Conservation (phyloP, 352 stramenopile species). For the Phytophthora capsici region DNA sequence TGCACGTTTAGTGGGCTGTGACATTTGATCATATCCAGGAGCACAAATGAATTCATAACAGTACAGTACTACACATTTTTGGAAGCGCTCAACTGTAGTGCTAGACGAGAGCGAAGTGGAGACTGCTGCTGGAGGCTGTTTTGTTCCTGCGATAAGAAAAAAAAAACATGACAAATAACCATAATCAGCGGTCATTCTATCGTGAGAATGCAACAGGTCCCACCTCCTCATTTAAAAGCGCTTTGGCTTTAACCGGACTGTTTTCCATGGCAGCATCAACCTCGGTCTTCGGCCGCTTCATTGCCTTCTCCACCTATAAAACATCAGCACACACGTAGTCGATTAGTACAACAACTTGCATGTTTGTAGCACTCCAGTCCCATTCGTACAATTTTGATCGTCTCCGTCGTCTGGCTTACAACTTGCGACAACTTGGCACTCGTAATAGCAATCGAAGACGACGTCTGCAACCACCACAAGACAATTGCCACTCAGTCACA, state of each 20-base stretch:
- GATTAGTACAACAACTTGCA: background rate
- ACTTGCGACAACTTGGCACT: conserved; percentile 63
- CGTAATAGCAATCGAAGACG: conserved; percentile 59
- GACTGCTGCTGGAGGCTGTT: conserved; percentile 30
- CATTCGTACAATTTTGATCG: conserved; percentile 65
- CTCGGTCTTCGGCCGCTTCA: conserved; percentile 79
- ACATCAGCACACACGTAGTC: background rate
- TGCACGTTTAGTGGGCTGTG: no score
- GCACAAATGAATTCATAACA: conserved; percentile 21
- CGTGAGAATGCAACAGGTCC: background rate
- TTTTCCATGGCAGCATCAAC: conserved; percentile 80
- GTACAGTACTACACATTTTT: conserved; percentile 44
- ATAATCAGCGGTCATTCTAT: background rate
- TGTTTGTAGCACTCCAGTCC: background rate
- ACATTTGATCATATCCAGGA: background rate
- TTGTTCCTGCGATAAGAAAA: conserved; percentile 26
- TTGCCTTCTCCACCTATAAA: conserved; percentile 66
- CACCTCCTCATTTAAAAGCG: conserved; percentile 53
- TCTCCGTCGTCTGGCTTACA: conserved; percentile 68
- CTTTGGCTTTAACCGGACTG: conserved; percentile 61
- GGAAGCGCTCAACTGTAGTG: conserved; percentile 44
- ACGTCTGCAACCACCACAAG: conserved; percentile 39
- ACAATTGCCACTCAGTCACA: background rate
- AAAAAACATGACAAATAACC: background rate
- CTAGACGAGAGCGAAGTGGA: conserved; percentile 53